Conservation (phyloP, 345 rosid genomes). For the Xanthoceras sorbifolium region DNA sequence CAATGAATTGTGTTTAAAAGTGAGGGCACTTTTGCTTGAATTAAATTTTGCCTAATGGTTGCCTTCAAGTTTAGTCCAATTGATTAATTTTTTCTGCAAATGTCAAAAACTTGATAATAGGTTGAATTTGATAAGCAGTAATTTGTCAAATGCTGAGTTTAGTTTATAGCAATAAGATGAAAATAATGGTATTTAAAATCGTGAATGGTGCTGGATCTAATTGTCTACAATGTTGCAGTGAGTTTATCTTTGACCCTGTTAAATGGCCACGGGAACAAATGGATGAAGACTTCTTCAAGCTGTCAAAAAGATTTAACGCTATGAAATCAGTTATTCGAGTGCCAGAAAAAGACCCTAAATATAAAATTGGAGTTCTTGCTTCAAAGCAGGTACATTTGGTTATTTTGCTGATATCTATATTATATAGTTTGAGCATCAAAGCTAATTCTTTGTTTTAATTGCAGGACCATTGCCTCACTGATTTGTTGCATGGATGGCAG, state of each 20-base stretch:
- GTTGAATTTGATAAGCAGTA: background rate
- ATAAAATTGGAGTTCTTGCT: conserved; percentile 81
- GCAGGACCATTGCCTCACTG: conserved; percentile 91
- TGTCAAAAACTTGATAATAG: background rate
- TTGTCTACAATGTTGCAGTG: conserved; percentile 40
- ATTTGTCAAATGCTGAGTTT: background rate
- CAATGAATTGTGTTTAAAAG: background rate
- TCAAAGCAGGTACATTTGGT: conserved; percentile 67
- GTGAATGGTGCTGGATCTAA: conserved; percentile 5
- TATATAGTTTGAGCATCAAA: background rate
- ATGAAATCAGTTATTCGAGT: conserved; percentile 74
- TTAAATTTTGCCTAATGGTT: background rate
- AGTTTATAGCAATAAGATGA: conserved; percentile 12
- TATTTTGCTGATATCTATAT: background rate
- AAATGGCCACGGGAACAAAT: conserved; percentile 81
- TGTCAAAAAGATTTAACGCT: conserved; percentile 60
- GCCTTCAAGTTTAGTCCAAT: background rate
- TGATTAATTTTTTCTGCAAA: conserved; percentile 7
- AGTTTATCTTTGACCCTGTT: conserved; percentile 71
- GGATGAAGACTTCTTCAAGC: conserved; percentile 66
- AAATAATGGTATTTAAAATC: background rate
- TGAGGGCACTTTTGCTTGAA: background rate
- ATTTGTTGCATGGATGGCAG: conserved; percentile 88
- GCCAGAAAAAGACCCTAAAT: conserved; percentile 78
- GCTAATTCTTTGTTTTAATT: conserved; percentile 16